phyloP scores from a whole-genome alignment of 1,139 yeast genomes.

The Lodderomyces margitis region DNA sequence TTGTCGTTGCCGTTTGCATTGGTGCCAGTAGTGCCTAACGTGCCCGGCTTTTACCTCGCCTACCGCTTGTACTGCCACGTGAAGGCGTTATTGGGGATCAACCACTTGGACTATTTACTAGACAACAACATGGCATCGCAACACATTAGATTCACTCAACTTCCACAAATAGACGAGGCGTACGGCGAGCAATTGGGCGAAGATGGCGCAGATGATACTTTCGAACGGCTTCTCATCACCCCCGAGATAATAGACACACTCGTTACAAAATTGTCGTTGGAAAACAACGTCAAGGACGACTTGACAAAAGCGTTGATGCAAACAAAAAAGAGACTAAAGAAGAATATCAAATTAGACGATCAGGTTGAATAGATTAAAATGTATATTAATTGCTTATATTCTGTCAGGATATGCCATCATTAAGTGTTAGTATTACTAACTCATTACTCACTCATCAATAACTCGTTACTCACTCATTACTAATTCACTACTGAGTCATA shows the following conservation, averaged over 20 bases:
- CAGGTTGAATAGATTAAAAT: slow-evolving; percentile 15
- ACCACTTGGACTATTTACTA: slow-evolving; percentile 58
- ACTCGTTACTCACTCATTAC: too few relatives aligned
- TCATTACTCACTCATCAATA: too few relatives aligned
- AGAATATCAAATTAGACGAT: slow-evolving; percentile 19
- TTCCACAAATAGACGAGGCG: slow-evolving; percentile 20
- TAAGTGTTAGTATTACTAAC: too few relatives aligned
- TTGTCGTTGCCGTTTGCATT: slow-evolving; percentile 76
- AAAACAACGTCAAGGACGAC: slow-evolving; percentile 37
- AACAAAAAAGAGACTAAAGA: slow-evolving; percentile 33
- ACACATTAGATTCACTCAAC: slow-evolving; percentile 24
- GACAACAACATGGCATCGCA: slow-evolving; percentile 24
- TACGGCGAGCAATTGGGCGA: slow-evolving; percentile 16
- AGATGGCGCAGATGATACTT: slow-evolving; percentile 21
- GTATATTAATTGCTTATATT: too few relatives aligned
- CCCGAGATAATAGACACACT: slow-evolving; percentile 32
- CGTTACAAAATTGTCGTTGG: slow-evolving; percentile 28
- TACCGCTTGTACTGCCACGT: slow-evolving; percentile 84
- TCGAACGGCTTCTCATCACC: slow-evolving; percentile 32
- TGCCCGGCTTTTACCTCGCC: slow-evolving; percentile 88
- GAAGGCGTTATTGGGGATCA: slow-evolving; percentile 75
- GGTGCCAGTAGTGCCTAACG: slow-evolving; percentile 85
- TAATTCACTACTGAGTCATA: too few relatives aligned
- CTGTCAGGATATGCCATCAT: too few relatives aligned
- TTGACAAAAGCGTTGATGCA: slow-evolving; percentile 48